phyloP scores from a whole-genome alignment of 169 alveolate genomes.

The Eimeria zaria region DNA sequence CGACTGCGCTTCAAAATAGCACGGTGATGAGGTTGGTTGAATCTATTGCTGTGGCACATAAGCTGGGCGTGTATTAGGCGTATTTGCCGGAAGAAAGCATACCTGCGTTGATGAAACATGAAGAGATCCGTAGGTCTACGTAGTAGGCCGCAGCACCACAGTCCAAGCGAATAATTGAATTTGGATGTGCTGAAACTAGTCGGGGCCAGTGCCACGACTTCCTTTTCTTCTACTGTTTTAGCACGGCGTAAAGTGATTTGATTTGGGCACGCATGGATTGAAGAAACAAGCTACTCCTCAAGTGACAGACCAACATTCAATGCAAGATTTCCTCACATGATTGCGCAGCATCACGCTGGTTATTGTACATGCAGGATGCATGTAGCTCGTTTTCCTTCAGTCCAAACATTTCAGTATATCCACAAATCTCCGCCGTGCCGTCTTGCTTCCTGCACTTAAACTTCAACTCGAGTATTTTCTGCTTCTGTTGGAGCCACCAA shows the following conservation, averaged over 20 bases:
- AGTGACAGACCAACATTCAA: neutral
- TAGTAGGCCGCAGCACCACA: neutral
- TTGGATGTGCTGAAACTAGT: neutral
- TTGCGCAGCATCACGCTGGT: slow-evolving; percentile 32
- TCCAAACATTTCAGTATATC: slow-evolving; percentile 63
- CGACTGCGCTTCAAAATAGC: neutral
- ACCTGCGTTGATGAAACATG: slow-evolving; percentile 66
- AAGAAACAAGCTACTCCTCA: neutral
- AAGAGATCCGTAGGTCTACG: slow-evolving; percentile 40
- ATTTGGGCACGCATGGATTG: neutral
- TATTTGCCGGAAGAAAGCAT: neutral
- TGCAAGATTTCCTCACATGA: slow-evolving; percentile 15
- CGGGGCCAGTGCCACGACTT: neutral
- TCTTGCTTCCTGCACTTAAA: neutral
- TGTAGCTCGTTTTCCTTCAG: neutral
- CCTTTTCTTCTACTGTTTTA: neutral
- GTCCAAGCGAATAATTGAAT: neutral
- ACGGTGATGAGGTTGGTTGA: neutral
- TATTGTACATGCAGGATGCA: slow-evolving; percentile 8
- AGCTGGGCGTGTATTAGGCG: neutral
- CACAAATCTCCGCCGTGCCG: neutral
- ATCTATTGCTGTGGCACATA: neutral
- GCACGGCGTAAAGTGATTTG: neutral
- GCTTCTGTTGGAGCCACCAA: slow-evolving; percentile 70
- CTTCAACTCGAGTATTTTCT: neutral